Conservation (phyloP, 768 basidiomycete species). For the Boletus sp. region DNA sequence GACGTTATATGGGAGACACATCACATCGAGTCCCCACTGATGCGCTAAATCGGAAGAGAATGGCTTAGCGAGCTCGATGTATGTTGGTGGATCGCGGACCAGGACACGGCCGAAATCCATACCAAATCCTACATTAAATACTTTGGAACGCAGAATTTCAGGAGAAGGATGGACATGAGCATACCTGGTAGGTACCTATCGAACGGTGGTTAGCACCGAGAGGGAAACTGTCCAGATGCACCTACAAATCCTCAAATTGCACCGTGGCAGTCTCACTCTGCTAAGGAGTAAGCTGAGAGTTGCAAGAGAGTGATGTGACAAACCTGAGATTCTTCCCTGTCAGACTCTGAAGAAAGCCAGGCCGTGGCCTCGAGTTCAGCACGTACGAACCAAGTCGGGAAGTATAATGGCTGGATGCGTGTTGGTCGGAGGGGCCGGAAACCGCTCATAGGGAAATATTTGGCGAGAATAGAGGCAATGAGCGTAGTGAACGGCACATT, state of each 20-base stretch:
- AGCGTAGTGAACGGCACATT: slow-evolving; percentile 20
- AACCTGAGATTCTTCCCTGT: slow-evolving; percentile 25
- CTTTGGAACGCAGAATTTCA: background rate
- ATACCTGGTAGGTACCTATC: slow-evolving; percentile 32
- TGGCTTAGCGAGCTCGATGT: slow-evolving; percentile 34
- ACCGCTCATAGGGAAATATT: slow-evolving; percentile 37
- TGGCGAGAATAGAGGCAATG: slow-evolving; percentile 34
- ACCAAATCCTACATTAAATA: slow-evolving; percentile 13
- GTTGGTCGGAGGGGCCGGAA: slow-evolving; percentile 41
- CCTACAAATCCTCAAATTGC: slow-evolving; percentile 47
- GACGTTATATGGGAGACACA: slow-evolving; percentile 55
- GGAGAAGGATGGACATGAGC: background rate
- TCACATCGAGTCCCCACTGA: slow-evolving; percentile 48
- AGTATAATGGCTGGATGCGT: slow-evolving; percentile 52
- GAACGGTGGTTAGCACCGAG: slow-evolving; percentile 11
- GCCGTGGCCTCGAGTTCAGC: slow-evolving; percentile 44
- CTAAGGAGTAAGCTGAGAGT: slow-evolving; percentile 16
- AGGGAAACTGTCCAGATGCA: slow-evolving; percentile 13
- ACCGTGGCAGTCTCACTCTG: slow-evolving; percentile 31
- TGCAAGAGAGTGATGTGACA: slow-evolving; percentile 5
- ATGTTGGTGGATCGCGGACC: slow-evolving; percentile 30
- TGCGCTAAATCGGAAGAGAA: slow-evolving; percentile 46
- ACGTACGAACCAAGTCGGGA: slow-evolving; percentile 62
- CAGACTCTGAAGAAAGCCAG: slow-evolving; percentile 25
- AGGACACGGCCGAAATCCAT: slow-evolving; percentile 42